Conservation (phyloP, 352 stramenopile species). For the Phytophthora pini region DNA sequence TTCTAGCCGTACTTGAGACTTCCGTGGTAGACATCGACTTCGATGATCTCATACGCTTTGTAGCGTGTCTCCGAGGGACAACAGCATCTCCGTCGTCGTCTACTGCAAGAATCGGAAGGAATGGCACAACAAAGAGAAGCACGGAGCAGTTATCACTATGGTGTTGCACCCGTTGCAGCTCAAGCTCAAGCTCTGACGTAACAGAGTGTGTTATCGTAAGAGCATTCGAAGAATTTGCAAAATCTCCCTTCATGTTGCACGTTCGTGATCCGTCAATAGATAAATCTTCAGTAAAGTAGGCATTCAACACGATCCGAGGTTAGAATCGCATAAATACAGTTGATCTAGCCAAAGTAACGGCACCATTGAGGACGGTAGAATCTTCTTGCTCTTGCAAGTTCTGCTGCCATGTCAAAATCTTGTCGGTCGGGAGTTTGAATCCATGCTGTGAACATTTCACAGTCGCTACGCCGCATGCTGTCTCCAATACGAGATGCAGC, state of each 20-base stretch:
- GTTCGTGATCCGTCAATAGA: background rate
- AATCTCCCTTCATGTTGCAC: background rate
- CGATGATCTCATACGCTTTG: slow-evolving; percentile 13
- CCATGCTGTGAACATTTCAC: slow-evolving; percentile 67
- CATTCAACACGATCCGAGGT: slow-evolving; percentile 1
- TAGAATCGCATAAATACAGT: slow-evolving; percentile 6
- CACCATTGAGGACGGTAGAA: slow-evolving; percentile 7
- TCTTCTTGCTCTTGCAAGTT: slow-evolving; percentile 10
- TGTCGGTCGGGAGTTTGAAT: slow-evolving; percentile 42
- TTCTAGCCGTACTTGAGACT: background rate
- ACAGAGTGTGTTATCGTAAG: slow-evolving; percentile 11
- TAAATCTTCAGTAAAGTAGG: slow-evolving; percentile 1
- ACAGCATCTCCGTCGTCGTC: slow-evolving; percentile 38
- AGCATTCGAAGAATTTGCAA: background rate
- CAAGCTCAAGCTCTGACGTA: slow-evolving; percentile 32
- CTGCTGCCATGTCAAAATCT: slow-evolving; percentile 29
- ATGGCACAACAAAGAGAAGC: slow-evolving; percentile 8
- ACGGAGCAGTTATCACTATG: background rate
- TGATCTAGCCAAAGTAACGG: background rate
- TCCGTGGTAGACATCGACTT: too few relatives aligned
- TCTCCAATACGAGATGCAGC: slow-evolving; percentile 41
- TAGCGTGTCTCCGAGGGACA: slow-evolving; percentile 24
- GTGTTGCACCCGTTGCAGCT: slow-evolving; percentile 15
- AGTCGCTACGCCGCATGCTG: slow-evolving; percentile 62
- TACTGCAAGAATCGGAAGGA: slow-evolving; percentile 13